Evolutionary conservation across 805 yeast genomes (phyloP), one percentile per base, ranked within the genome.

Genomic region (Grigorovia transvaalensis): DNA sequence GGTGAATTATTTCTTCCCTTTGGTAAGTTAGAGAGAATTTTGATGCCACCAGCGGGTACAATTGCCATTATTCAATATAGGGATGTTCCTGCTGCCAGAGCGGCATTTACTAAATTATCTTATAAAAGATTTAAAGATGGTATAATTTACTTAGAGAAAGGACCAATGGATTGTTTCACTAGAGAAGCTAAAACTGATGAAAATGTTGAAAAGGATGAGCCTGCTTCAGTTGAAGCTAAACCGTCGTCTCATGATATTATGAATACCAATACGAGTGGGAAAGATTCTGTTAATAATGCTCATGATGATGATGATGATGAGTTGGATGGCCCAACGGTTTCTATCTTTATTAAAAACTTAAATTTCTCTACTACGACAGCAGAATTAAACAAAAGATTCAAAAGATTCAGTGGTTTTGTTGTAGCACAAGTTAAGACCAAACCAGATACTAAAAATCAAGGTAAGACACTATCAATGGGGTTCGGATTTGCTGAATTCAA

Each of bases 41-140:
- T 93, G 55, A 86, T 93, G 88, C 99, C 99, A 15, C 96, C 96
- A 6, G 85, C 95, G 6, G 98, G 97, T 9, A 89, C 96, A 0
- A 88, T 93, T 60, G 97, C 98, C 12, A 85, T 93, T 63, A 82
- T 93, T 9, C 96, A 91, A 68, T 90, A 82, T 68, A 75, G 89
- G 60, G 91, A 86, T 65, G 71, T 82, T 2, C 84, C 95, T 13
- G 74, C 85, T 46, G 98, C 95, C 1, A 82, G 97, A 69, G 75
- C 87, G 3, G 98, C 98, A 1, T 93, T 93, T 66, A 75, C 86
- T 30, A 88, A 88, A 62, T 73, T 93, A 45, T 85, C 97, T 18
- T 93, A 84, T 67, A 82, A 91, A 64, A 77, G 97, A 62, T 81
- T 91, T 63, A 90, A 90, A 56, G 88, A 86, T 62, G 81, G 93